A percentile compares a stretch with the other conserved stretches of the same genome.
Conservation (phyloP, 306 rosid genomes). For the Fagus sylvatica region DNA sequence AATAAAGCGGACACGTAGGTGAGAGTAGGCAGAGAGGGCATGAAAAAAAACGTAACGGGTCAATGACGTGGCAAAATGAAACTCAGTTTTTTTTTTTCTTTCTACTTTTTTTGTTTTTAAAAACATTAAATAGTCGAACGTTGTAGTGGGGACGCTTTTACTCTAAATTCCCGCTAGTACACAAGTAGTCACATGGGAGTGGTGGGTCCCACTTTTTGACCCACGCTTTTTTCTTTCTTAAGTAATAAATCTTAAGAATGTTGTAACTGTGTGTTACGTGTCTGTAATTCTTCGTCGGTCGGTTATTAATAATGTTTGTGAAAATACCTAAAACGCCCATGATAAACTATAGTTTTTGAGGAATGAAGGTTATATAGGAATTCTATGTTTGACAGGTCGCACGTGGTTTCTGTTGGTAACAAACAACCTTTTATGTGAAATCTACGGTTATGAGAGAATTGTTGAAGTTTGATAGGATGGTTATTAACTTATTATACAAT, state of each 20-base stretch:
- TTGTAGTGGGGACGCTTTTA: constrained; percentile 33
- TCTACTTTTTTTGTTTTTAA: not conserved
- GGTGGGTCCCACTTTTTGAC: constrained; percentile 8
- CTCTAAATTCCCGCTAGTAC: constrained; percentile 8
- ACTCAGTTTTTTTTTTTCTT: not conserved
- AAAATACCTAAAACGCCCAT: not conserved
- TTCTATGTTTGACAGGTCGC: not conserved
- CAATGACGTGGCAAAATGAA: constrained; percentile 25
- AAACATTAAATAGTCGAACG: constrained; percentile 23
- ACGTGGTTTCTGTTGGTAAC: not conserved
- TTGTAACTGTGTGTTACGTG: not conserved
- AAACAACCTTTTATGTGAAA: not conserved
- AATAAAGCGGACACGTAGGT: constrained; percentile 19
- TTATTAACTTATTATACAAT: too few relatives aligned
- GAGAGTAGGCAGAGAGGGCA: not conserved
- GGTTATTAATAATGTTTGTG: not conserved
- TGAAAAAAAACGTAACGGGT: constrained; percentile 26
- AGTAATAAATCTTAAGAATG: not conserved
- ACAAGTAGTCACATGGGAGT: constrained; percentile 10
- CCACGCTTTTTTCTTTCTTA: not conserved
- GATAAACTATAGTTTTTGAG: not conserved
- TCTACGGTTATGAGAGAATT: not conserved
- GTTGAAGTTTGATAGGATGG: too few relatives aligned
- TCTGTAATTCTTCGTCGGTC: not conserved
- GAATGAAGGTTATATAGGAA: not conserved